Conservation (phyloP, 2,329 filamentous ascomycete species). For the Exophiala spinifera region DNA sequence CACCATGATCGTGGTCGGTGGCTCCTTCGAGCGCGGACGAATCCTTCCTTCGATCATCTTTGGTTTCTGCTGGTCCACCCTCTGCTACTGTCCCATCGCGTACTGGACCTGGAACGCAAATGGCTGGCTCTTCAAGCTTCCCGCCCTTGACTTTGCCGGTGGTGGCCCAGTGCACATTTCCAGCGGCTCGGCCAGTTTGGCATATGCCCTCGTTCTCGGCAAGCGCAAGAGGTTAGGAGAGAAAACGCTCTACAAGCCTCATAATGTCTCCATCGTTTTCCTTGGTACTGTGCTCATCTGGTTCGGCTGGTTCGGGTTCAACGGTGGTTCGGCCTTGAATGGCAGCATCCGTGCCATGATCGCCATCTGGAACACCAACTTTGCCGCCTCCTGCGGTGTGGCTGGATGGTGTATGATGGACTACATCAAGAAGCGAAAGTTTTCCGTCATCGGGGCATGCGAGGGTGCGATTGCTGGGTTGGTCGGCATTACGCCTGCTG, state of each 20-base stretch:
- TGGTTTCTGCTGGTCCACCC: constrained; percentile 68
- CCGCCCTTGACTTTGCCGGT: constrained; percentile 71
- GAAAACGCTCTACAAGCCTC: constrained; percentile 56
- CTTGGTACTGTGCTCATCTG: constrained; percentile 58
- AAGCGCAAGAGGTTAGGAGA: constrained; percentile 58
- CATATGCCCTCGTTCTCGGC: constrained; percentile 70
- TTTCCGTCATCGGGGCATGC: constrained; percentile 90
- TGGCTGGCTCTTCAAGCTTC: constrained; percentile 68
- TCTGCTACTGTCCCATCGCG: constrained; percentile 67
- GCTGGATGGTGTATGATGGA: constrained; percentile 76
- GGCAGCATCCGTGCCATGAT: constrained; percentile 82
- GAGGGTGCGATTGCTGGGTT: constrained; percentile 83
- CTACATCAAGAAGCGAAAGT: constrained; percentile 85
- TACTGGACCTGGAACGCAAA: constrained; percentile 76
- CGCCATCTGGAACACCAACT: constrained; percentile 80
- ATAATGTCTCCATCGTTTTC: constrained; percentile 72
- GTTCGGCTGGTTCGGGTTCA: constrained; percentile 82
- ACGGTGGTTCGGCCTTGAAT: constrained; percentile 77
- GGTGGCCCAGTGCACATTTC: constrained; percentile 74
- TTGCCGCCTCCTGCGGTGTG: constrained; percentile 77
- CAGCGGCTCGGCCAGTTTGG: constrained; percentile 67
- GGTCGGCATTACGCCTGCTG: constrained; percentile 86
- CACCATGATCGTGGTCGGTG: constrained; percentile 63
- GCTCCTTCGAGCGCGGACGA: constrained; percentile 61
- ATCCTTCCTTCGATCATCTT: constrained; percentile 65